phyloP scores from a whole-genome alignment of 768 basidiomycete genomes.

The Russula emetica region DNA sequence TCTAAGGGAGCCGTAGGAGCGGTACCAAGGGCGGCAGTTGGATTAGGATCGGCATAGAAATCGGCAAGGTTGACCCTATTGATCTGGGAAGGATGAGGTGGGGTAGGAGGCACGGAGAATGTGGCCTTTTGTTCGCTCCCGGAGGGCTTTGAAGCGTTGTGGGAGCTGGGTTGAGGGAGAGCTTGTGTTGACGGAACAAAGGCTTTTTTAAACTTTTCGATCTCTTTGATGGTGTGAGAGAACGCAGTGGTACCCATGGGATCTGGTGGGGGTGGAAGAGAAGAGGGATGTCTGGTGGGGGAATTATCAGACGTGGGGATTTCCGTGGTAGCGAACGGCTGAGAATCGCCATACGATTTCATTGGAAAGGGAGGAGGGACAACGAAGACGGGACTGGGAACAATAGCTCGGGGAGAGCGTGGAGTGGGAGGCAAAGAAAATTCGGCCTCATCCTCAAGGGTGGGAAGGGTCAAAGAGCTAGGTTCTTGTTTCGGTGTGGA shows the following conservation, averaged over 20 bases:
- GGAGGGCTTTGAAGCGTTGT: constrained; percentile 22
- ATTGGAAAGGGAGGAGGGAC: no score
- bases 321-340: background rate
- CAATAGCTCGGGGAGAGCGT: no score
- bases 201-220: no score
- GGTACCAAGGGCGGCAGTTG: constrained; percentile 37
- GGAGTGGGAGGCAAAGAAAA: no score
- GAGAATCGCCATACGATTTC: background rate
- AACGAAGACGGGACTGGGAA: no score
- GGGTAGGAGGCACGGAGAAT: constrained; percentile 46
- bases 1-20: constrained; percentile 50
- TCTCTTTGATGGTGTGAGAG: no score
- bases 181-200: no score
- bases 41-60: constrained; percentile 48
- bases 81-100: constrained; percentile 75
- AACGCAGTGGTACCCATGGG: no score
- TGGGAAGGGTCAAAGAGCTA: background rate
- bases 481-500: no score
- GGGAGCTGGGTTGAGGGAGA: constrained; percentile 41
- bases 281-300: no score
- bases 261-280: no score
- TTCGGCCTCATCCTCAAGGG: no score
- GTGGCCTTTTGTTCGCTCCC: constrained; percentile 27
- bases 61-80: constrained; percentile 81
- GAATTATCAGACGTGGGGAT: background rate